These are phyloP conservation scores for Chaetomium fimeti DNA, from an alignment of 495 filamentous ascomycete genomes.

Conservation along the genomic window DNA sequence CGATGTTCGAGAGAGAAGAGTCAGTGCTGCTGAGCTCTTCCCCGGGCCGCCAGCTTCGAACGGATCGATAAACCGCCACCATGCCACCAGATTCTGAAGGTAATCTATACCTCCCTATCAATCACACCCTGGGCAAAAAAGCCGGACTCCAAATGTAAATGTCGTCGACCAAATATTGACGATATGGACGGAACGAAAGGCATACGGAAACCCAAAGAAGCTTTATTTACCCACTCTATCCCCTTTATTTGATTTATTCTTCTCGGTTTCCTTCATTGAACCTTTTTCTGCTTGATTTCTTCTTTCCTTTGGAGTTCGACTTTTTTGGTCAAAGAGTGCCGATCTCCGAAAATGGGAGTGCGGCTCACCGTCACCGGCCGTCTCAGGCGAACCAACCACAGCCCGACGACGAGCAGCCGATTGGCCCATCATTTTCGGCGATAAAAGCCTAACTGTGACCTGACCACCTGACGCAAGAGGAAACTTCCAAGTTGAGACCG, in stretches of 20 bases:
- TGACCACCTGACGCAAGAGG: background rate
- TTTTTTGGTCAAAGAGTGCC: too few relatives aligned
- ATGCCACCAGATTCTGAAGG: background rate
- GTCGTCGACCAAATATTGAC: too few relatives aligned
- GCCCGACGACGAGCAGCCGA: slow-evolving; percentile 11
- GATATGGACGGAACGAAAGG: too few relatives aligned
- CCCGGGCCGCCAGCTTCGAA: background rate
- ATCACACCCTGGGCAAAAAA: too few relatives aligned
- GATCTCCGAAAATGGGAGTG: background rate
- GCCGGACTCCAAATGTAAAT: too few relatives aligned
- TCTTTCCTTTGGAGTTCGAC: background rate
- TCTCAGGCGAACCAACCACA: slow-evolving; percentile 28
- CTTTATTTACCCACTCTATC: too few relatives aligned
- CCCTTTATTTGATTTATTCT: too few relatives aligned
- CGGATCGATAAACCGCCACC: background rate
- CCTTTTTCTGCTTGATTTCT: too few relatives aligned
- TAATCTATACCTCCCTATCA: too few relatives aligned
- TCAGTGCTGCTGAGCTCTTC: background rate
- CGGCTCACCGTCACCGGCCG: slow-evolving; percentile 20
- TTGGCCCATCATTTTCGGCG: slow-evolving; percentile 16
- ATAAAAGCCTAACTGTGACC: background rate
- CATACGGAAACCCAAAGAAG: too few relatives aligned
- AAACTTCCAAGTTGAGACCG: background rate
- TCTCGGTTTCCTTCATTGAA: too few relatives aligned
- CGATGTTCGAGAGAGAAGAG: too few relatives aligned